Base-by-base conservation (phyloP, 495 filamentous ascomycete genomes). In the Chlorociboria aeruginascens region DNA sequence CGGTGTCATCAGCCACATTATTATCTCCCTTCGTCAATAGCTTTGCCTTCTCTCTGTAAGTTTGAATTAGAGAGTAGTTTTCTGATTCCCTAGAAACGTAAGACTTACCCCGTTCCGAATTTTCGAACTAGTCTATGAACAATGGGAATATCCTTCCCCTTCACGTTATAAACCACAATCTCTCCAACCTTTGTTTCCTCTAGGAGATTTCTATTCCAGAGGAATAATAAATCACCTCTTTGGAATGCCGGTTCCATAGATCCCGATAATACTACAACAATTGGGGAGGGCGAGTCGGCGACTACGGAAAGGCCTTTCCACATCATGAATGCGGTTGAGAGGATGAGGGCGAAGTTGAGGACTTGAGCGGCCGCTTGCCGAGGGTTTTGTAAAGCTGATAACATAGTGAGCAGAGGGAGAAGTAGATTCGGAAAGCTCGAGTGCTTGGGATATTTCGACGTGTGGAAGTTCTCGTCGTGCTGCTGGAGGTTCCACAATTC, bases 1-100 rank as follows among this genome's bases (percentile, higher is more conserved):
- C 89, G 10, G 86, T 93, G 63, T 99, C 92, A 61, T 97, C 92
- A 2, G 87, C 83, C 8, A 79, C 63, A 59, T 99, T 99, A 69
- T 97, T 97, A 64, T 99, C 92, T 45, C 92, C 92, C 67, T 97
- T 99, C n/a, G 92, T 99, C 28, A 99, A 75, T 10, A 97, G 74
- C 45, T 78, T 71, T 6, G 69, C 69, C 10, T 64, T 42, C 11
- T 66, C 61, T 35, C 68, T 72, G 49, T 28, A 33, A 16, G 38
- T 33, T 16, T 13, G 30, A 36, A 47, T 17, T 12, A 20, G 1
- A 38, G 39, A 51, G 12, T 9, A 9, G 40, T 33, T 7, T 16
- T 17, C 6, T 30, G 28, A n/a, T 14, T 50, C 37, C n/a, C 16
- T 11, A 31, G 29, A 14, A 6, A 12, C 8, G 32, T 20, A 29